A percentile compares a stretch with the other conserved stretches of the same genome.
Evolutionary conservation across 2,329 filamentous ascomycete genomes (phyloP).

Genomic region (Penicillium sp.): DNA sequence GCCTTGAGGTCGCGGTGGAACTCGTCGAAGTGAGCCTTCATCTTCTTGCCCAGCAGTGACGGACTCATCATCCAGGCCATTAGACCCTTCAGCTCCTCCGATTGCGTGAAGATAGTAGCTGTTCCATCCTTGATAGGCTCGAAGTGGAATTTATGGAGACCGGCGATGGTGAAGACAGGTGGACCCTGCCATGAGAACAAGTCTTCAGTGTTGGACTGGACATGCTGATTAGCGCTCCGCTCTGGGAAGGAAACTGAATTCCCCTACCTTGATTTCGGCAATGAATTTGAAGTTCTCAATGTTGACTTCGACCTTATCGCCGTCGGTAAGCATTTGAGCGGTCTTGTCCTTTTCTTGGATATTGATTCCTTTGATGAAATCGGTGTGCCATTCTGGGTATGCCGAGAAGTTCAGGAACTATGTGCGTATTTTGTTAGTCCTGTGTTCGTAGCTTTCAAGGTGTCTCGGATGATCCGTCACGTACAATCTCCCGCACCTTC

Average conservation of each 20-base stretch:
- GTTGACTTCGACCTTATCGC: slow-evolving; percentile 15
- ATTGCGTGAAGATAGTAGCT: slow-evolving; percentile 26
- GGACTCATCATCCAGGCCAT: slow-evolving; percentile 23
- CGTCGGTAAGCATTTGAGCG: slow-evolving; percentile 6
- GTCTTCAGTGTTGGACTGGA: slow-evolving; percentile 23
- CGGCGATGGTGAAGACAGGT: slow-evolving; percentile 25
- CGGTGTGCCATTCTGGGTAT: slow-evolving; percentile 27
- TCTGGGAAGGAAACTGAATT: neutral
- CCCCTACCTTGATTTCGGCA: slow-evolving; percentile 7
- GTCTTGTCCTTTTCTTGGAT: slow-evolving; percentile 17
- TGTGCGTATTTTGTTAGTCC: neutral
- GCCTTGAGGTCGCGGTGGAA: slow-evolving; percentile 25
- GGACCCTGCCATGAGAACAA: slow-evolving; percentile 30
- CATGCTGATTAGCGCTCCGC: neutral
- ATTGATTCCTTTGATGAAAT: slow-evolving; percentile 22
- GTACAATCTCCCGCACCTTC: slow-evolving; percentile 29
- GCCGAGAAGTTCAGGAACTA: slow-evolving; percentile 27
- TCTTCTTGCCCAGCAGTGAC: slow-evolving; percentile 21
- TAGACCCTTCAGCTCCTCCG: slow-evolving; percentile 21
- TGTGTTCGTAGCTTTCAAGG: neutral
- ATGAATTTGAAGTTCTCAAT: slow-evolving; percentile 17
- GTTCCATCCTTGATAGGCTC: slow-evolving; percentile 21
- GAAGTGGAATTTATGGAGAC: slow-evolving; percentile 25
- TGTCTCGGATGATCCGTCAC: neutral
- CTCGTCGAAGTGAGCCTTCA: slow-evolving; percentile 19